Conservation (phyloP, 495 filamentous ascomycete species). For the Aspergillus diversus region DNA sequence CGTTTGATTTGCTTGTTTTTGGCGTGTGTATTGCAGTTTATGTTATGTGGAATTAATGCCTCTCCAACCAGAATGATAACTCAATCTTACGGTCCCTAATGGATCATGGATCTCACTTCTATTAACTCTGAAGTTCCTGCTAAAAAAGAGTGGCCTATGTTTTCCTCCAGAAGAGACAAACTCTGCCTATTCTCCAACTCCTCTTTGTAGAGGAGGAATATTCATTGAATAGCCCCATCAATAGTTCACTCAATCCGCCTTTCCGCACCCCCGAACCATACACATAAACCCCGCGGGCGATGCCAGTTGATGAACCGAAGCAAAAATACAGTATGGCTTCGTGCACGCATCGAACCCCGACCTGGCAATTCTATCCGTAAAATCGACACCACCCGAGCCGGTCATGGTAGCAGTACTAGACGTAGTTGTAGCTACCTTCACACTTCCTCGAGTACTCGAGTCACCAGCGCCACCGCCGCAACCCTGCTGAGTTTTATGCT, state of each 20-base stretch:
- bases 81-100: neutral
- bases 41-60: constrained; percentile 6
- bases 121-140: too few species aligned
- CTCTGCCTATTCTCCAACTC: neutral
- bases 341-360: constrained; percentile 24
- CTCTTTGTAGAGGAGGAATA: neutral
- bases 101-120: neutral
- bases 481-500: too few species aligned
- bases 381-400: neutral
- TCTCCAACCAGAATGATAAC: constrained; percentile 16
- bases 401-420: neutral
- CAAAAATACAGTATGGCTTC: constrained; percentile 25
- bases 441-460: too few species aligned
- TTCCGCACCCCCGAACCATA: constrained; percentile 26
- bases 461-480: too few species aligned
- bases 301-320: neutral
- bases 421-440: neutral
- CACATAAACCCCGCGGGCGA: constrained; percentile 24
- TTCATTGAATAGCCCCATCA: neutral
- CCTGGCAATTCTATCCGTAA: constrained; percentile 6
- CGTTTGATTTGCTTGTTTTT: constrained; percentile 5
- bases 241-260: constrained; percentile 12
- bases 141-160: too few species aligned
- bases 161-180: too few species aligned
- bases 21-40: neutral